phyloP scores from a whole-genome alignment of 345 rosid genomes.

The Camelina laxa region DNA sequence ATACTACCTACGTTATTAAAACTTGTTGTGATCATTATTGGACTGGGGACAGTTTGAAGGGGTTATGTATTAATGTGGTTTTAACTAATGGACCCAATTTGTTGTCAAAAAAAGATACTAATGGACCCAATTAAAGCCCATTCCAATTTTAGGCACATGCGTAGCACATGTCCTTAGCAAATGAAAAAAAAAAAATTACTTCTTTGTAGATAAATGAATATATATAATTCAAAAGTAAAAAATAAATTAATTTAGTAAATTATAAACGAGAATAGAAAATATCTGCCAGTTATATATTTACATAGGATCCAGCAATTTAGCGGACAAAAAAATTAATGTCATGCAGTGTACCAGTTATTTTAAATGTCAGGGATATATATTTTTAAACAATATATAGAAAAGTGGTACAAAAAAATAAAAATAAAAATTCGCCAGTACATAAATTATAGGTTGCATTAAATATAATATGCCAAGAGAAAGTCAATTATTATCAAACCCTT shows the following conservation, averaged over 20 bases:
- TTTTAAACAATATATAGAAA: not conserved
- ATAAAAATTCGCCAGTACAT: not conserved
- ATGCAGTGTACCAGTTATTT: slow-evolving; percentile 5
- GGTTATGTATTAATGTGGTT: not conserved
- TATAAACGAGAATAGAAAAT: not conserved
- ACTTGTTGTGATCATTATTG: not conserved
- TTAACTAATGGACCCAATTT: not conserved
- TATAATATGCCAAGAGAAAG: slow-evolving; percentile 24
- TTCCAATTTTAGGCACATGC: not conserved
- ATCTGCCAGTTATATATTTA: slow-evolving; percentile 22
- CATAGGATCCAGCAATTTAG: slow-evolving; percentile 43
- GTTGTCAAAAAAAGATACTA: not conserved
- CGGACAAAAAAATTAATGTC: slow-evolving; percentile 23
- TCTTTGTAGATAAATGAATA: not conserved
- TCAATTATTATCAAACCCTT: slow-evolving; percentile 30
- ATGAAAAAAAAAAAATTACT: not conserved
- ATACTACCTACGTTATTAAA: not conserved
- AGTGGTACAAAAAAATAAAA: not conserved
- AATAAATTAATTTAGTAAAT: not conserved
- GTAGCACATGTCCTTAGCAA: not conserved
- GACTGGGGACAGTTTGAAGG: not conserved
- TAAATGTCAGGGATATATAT: not conserved
- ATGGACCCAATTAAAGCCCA: slow-evolving; percentile 14
- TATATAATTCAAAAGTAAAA: not conserved
- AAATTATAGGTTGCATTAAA: slow-evolving; percentile 6